These are phyloP conservation scores for Potentilla sterilis DNA, from an alignment of 306 rosid genomes.

Conservation along the genomic window DNA sequence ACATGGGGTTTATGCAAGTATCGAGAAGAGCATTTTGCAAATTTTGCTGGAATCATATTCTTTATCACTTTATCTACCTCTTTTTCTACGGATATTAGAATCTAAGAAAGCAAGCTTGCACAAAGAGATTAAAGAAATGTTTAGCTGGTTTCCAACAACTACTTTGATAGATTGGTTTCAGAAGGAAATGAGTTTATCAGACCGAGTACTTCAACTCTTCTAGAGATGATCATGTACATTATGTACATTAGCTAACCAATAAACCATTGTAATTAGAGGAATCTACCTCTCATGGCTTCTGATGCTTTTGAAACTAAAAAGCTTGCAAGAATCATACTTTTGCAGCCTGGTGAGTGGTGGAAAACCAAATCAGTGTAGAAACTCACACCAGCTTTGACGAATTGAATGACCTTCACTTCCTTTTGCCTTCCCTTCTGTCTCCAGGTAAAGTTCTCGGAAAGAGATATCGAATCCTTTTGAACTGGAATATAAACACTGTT, in stretches of 20 bases:
- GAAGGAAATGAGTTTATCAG: background rate
- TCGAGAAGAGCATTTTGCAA: background rate
- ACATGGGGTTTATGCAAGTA: background rate
- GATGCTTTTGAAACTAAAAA: background rate
- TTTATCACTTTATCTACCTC: conserved; percentile 16
- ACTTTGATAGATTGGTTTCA: conserved; percentile 8
- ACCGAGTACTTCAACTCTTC: background rate
- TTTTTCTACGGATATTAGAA: conserved; percentile 22
- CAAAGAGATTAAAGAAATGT: background rate
- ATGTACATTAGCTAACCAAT: background rate
- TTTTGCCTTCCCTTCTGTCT: background rate
- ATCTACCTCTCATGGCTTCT: background rate
- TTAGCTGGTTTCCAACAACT: conserved; percentile 4
- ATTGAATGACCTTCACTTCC: background rate
- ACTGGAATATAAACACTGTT: background rate
- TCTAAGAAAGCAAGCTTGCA: background rate
- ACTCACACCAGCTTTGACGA: background rate
- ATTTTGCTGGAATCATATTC: conserved; percentile 50
- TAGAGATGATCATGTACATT: background rate
- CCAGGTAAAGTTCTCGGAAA: background rate
- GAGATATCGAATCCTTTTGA: background rate
- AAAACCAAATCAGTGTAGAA: background rate
- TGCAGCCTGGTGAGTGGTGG: background rate
- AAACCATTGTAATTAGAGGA: background rate
- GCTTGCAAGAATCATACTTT: conserved; percentile 9